Evolutionary conservation across 805 yeast species (phyloP).

Genomic region (Ogataea ganodermae): DNA sequence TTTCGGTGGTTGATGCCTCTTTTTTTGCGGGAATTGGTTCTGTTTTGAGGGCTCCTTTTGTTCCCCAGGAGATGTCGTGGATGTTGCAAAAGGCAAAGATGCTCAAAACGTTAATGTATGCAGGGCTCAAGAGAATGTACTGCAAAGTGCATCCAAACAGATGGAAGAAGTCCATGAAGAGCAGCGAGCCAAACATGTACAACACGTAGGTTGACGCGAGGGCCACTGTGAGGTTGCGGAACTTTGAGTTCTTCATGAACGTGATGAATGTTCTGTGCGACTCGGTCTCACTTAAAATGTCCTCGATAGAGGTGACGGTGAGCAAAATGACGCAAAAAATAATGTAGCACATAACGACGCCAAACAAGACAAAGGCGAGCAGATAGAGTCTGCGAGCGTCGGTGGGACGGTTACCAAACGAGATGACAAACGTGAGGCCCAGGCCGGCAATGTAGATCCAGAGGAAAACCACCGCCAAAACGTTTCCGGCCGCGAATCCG

Average conservation of each 20-base stretch:
- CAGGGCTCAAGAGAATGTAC: slow-evolving; percentile 79
- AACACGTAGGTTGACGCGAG: slow-evolving; percentile 79
- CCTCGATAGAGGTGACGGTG: slow-evolving; percentile 57
- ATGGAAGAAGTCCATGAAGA: slow-evolving; percentile 89
- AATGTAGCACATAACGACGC: slow-evolving; percentile 83
- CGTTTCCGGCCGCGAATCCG: slow-evolving; percentile 64
- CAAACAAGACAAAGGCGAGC: slow-evolving; percentile 71
- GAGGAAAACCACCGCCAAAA: slow-evolving; percentile 74
- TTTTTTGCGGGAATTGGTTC: slow-evolving; percentile 59
- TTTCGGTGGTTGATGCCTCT: slow-evolving; percentile 43
- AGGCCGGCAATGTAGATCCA: slow-evolving; percentile 83
- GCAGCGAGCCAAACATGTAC: slow-evolving; percentile 71
- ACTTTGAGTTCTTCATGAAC: slow-evolving; percentile 64
- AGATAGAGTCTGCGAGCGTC: slow-evolving; percentile 80
- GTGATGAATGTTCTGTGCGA: slow-evolving; percentile 39
- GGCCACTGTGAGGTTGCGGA: slow-evolving; percentile 83
- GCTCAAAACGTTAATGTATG: slow-evolving; percentile 85
- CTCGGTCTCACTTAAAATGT: slow-evolving; percentile 42
- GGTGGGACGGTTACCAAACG: slow-evolving; percentile 91
- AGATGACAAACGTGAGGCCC: slow-evolving; percentile 78
- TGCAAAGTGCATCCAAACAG: slow-evolving; percentile 83
- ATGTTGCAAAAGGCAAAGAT: slow-evolving; percentile 94
- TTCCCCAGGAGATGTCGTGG: slow-evolving; percentile 97
- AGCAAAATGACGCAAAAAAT: slow-evolving; percentile 72
- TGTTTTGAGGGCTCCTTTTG: slow-evolving; percentile 72